Evolutionary conservation across 148 eudicot species (phyloP).

Genomic region (Rhododendron kiyosumense): DNA sequence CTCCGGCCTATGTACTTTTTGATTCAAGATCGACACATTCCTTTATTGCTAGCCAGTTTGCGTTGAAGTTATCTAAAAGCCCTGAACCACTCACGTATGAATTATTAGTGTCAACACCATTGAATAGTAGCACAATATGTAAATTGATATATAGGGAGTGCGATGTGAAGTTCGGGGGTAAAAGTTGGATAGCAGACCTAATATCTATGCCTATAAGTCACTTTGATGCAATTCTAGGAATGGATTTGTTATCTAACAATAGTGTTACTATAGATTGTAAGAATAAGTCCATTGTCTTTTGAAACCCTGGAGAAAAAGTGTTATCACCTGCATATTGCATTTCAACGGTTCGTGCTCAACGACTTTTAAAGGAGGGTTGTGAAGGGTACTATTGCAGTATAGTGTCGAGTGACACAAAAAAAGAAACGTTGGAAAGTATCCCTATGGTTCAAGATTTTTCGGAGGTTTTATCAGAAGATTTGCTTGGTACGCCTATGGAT

Average conservation of each 20-base stretch:
- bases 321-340: neutral
- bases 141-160: neutral
- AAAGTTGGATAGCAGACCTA: no score
- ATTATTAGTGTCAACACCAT: neutral
- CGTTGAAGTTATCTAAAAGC: neutral
- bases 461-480: no score
- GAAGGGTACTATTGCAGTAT: neutral
- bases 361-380: neutral
- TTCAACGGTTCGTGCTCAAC: neutral
- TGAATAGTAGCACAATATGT: neutral
- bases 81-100: neutral
- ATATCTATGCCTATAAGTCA: no score
- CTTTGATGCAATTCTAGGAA: no score
- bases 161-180: no score
- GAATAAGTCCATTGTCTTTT: no score
- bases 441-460: no score
- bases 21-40: neutral
- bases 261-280: no score
- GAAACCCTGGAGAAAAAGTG: neutral
- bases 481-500: no score
- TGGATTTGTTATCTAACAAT: no score
- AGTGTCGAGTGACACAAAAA: neutral
- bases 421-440: no score
- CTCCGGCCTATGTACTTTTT: neutral
- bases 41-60: neutral